Base-by-base conservation (phyloP, 2,329 filamentous ascomycete genomes). In the Sarocladium kiliense region DNA sequence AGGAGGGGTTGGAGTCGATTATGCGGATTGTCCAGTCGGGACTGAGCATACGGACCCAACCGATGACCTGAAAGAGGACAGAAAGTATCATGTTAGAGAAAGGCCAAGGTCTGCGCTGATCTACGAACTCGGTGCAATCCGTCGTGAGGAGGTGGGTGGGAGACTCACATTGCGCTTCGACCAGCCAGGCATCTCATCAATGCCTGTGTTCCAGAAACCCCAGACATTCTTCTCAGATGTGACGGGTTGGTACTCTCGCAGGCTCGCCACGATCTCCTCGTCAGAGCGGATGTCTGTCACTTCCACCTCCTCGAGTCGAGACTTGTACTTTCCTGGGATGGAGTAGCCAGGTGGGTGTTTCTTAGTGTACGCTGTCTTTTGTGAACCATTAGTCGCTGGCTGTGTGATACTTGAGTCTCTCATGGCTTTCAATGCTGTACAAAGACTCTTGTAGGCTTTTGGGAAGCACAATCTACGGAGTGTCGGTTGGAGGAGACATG, bases 161-260 rank as follows among this genome's bases (percentile, higher is more conserved):
- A 41, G n/a, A 41, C 37, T 9, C 21, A 25, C 41, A 25, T 72
- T 76, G 23, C 64, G 62, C 41, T 66, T 65, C 45, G 67, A 68
- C 60, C 70, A 71, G 11, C 66, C 63, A 7, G 69, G 72, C 66
- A 74, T 74, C 7, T 57, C 55, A 3, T 62, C 53, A 0, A 71
- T 54, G 0, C 74, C 72, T 10, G 65, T 68, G 55, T 76, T 67
- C 73, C 74, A 77, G 55, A 74, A 73, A 2, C 73, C 71, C 73
- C 74, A 77, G 2, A 77, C 65, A 39, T 77, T 77, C 58, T 71
- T 73, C 53, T 75, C 72, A 0, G 69, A 70, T 1, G 64, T 68
- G 39, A 71, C 54, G n/a, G 70, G 66, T 2, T 59, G 62, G 44
- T 65, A 68, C 1, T 59, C 54, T 9, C 58, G 54, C 1, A 73